Conservation (phyloP, 306 rosid species). For the Heteromeles arbutifolia region DNA sequence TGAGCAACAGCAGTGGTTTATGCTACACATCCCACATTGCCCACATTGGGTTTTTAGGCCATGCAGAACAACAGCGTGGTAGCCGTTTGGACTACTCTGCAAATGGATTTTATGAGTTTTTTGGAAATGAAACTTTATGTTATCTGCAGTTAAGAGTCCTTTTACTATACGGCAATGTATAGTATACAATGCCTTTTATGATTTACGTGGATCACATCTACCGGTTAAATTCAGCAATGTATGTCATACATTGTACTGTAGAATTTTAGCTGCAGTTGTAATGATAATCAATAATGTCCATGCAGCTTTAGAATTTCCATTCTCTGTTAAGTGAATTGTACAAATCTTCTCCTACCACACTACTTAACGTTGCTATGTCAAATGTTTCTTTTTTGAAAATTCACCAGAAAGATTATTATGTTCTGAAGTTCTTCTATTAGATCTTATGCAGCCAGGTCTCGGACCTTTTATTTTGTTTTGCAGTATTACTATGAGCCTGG, state of each 20-base stretch:
- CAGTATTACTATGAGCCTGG: conserved; percentile 59
- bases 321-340: background rate
- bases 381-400: background rate
- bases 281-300: background rate
- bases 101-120: background rate
- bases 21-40: background rate
- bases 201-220: too few species aligned
- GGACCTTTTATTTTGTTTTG: background rate
- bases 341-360: background rate
- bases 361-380: background rate
- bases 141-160: background rate
- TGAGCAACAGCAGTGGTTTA: background rate
- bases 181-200: too few species aligned
- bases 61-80: background rate
- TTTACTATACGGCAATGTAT: too few species aligned
- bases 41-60: background rate
- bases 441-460: background rate
- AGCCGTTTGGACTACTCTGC: background rate
- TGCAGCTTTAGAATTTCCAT: background rate
- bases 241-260: too few species aligned
- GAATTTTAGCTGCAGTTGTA: too few species aligned
- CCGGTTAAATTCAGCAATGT: too few species aligned
- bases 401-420: background rate
- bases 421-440: background rate
- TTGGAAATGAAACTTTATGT: background rate